Evolutionary conservation across 768 basidiomycete species (phyloP).

Genomic region (Kwoniella bestiolae): DNA sequence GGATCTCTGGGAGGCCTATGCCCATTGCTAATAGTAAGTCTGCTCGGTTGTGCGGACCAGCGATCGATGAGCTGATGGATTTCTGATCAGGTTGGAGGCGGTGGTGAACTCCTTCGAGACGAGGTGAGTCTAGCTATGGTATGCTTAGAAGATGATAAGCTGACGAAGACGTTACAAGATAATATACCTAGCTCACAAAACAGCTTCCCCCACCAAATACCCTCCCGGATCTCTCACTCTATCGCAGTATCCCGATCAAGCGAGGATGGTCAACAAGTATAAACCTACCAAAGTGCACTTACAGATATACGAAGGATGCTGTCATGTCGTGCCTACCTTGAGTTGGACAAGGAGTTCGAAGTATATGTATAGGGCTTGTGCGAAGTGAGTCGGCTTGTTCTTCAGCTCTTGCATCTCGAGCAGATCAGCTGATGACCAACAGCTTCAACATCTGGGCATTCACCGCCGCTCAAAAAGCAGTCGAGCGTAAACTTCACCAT

Average conservation of each 20-base stretch:
- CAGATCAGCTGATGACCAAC: background rate
- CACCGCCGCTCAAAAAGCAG: slow-evolving; percentile 47
- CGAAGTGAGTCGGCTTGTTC: slow-evolving; percentile 40
- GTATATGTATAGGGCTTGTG: slow-evolving; percentile 51
- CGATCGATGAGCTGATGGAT: slow-evolving; percentile 3
- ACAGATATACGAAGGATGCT: slow-evolving; percentile 54
- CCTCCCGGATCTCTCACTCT: slow-evolving; percentile 37
- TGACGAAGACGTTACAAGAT: slow-evolving; percentile 25
- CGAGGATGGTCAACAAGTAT: slow-evolving; percentile 44
- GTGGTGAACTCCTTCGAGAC: slow-evolving; percentile 49
- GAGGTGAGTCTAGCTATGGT: slow-evolving; percentile 26
- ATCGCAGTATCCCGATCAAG: slow-evolving; percentile 48
- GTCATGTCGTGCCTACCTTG: slow-evolving; percentile 51
- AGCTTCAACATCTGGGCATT: slow-evolving; percentile 56
- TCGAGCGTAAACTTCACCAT: slow-evolving; percentile 28
- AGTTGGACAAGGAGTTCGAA: slow-evolving; percentile 48
- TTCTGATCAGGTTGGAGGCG: slow-evolving; percentile 35
- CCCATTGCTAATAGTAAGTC: slow-evolving; percentile 50
- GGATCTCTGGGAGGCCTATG: slow-evolving; percentile 56
- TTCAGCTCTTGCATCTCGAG: background rate
- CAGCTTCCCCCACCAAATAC: slow-evolving; percentile 47
- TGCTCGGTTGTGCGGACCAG: no score
- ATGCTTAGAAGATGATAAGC: background rate
- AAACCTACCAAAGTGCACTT: slow-evolving; percentile 54
- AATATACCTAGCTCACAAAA: slow-evolving; percentile 53